Percentiles rank a stretch among this genome's conserved stretches.
Evolutionary conservation across 2,329 filamentous ascomycete genomes (phyloP).

Genomic region (Neonectria coccinea): DNA sequence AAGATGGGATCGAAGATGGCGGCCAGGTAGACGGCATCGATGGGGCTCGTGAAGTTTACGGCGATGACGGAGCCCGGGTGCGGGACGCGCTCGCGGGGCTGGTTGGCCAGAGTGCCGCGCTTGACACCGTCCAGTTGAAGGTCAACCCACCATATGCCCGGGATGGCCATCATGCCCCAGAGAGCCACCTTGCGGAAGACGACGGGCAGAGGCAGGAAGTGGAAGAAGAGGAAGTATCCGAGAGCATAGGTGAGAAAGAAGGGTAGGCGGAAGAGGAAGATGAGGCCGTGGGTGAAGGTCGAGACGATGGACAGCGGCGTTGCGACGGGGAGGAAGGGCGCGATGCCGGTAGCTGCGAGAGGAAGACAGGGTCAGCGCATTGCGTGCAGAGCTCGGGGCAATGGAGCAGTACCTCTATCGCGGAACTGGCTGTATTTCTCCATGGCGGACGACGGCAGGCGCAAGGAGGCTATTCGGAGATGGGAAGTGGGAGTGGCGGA

Average conservation of each 20-base stretch:
- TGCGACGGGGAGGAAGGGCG: slow-evolving; percentile 89
- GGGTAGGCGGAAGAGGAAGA: slow-evolving; percentile 86
- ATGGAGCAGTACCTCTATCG: slow-evolving; percentile 75
- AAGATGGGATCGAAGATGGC: slow-evolving; percentile 98
- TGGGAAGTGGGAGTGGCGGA: slow-evolving; percentile 21
- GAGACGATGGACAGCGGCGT: slow-evolving; percentile 72
- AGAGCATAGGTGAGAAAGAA: slow-evolving; percentile 76
- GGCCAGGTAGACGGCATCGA: slow-evolving; percentile 93
- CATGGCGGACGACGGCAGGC: slow-evolving; percentile 63
- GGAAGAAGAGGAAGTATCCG: slow-evolving; percentile 83
- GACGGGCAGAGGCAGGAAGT: slow-evolving; percentile 77
- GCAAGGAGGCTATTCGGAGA: slow-evolving; percentile 9
- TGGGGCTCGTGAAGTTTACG: slow-evolving; percentile 89
- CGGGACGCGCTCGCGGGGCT: slow-evolving; percentile 80
- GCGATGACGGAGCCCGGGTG: slow-evolving; percentile 85
- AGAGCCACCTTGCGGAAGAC: slow-evolving; percentile 82
- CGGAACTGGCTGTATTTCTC: slow-evolving; percentile 96
- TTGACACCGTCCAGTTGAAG: slow-evolving; percentile 97
- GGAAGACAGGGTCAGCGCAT: slow-evolving; percentile 29
- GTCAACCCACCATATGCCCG: slow-evolving; percentile 98
- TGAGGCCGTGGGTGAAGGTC: slow-evolving; percentile 72
- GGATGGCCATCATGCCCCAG: slow-evolving; percentile 88
- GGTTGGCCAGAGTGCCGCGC: slow-evolving; percentile 84
- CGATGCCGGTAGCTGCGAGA: slow-evolving; percentile 85
- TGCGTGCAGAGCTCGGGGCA: background rate